Conservation (phyloP, 2,329 filamentous ascomycete species). For the Ascochyta viciae-villosae region DNA sequence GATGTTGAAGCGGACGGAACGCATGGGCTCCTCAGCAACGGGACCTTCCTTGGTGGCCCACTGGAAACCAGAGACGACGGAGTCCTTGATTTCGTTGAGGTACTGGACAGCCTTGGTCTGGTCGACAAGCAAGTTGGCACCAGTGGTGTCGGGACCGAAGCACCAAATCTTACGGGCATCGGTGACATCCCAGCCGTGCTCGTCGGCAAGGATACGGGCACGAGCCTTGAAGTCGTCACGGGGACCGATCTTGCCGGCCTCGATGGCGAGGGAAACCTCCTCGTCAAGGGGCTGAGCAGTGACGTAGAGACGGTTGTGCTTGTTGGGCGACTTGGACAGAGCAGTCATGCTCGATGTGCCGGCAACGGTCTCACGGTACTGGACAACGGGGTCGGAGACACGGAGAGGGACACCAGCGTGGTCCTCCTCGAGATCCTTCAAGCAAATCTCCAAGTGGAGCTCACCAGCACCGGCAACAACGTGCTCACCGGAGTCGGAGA, state of each 20-base stretch:
- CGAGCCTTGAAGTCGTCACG: conserved; percentile 99
- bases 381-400: conserved; percentile 97
- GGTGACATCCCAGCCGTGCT: conserved; percentile 98
- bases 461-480: conserved; percentile 99
- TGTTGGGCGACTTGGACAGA: conserved; percentile 99
- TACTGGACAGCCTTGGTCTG: conserved; percentile 99
- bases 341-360: conserved; percentile 90
- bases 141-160: conserved; percentile 97
- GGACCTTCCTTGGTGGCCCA: conserved; percentile 99
- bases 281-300: conserved; percentile 88
- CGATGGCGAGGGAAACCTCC: conserved; percentile 90
- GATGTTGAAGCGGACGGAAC: conserved; percentile 96
- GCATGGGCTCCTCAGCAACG: conserved; percentile 97
- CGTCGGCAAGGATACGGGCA: conserved; percentile 94
- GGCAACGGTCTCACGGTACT: conserved; percentile 96
- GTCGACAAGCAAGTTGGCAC: conserved; percentile 98
- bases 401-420: conserved; percentile 98
- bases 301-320: conserved; percentile 99
- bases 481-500: conserved; percentile 95
- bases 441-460: conserved; percentile 99
- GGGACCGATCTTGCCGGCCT: conserved; percentile 87
- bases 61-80: conserved; percentile 99
- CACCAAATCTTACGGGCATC: conserved; percentile 99
- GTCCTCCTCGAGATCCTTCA: conserved; percentile 99
- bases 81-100: conserved; percentile 99